Conservation (phyloP, 2,329 filamentous ascomycete species). For the Fusarium neocosmosporiellum region DNA sequence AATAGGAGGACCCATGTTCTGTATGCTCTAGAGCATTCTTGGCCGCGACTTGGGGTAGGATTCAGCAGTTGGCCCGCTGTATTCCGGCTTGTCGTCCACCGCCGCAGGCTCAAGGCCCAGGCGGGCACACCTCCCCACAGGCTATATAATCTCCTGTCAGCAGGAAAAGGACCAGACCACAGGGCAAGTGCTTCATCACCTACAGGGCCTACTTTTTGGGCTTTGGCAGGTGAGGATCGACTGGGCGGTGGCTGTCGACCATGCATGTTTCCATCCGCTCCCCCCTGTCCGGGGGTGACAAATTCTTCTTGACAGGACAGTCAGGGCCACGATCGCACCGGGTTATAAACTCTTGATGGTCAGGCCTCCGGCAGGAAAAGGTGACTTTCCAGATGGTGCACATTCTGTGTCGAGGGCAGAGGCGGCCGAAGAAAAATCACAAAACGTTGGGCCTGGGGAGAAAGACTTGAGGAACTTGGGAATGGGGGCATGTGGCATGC, state of each 20-base stretch:
- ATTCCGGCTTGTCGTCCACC: not conserved
- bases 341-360: conserved; percentile 9
- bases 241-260: conserved; percentile 8
- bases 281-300: conserved; percentile 10
- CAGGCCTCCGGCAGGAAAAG: conserved; percentile 11
- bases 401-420: not conserved
- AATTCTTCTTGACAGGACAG: conserved; percentile 18
- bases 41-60: not conserved
- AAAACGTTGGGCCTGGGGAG: not conserved
- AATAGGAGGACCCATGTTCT: not conserved
- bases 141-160: not conserved
- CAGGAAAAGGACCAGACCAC: not conserved
- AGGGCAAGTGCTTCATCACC: not conserved
- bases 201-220: conserved; percentile 5
- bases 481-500: not conserved
- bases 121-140: not conserved
- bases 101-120: not conserved
- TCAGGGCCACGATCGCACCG: conserved; percentile 7
- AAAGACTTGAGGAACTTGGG: not conserved
- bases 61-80: not conserved
- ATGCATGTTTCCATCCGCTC: conserved; percentile 22
- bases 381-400: conserved; percentile 13
- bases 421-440: not conserved
- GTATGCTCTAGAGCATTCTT: not conserved
- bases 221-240: conserved; percentile 18